Evolutionary conservation across 192 early-diverging fungal genomes (phyloP).

Genomic region (Lobulomyces angularis): DNA sequence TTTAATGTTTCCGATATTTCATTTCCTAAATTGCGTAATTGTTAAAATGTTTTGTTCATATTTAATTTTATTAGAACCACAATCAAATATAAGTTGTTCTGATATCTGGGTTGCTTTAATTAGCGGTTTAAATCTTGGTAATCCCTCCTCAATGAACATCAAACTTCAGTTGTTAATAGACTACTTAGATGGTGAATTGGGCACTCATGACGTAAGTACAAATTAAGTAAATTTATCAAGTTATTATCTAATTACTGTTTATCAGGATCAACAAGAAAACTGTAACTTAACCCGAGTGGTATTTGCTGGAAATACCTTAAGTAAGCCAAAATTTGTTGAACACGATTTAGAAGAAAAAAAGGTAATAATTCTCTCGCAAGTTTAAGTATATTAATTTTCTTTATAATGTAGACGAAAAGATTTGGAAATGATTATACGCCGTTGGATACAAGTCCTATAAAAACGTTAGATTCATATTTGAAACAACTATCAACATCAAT

Average conservation of each 20-base stretch:
- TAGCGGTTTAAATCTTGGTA: constrained; percentile 64
- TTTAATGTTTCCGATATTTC: constrained; percentile 81
- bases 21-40: constrained; percentile 39
- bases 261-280: constrained; percentile 5
- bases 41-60: constrained; percentile 1
- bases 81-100: constrained; percentile 18
- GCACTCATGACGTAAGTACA: constrained; percentile 25
- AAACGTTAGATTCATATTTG: constrained; percentile 52
- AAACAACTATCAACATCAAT: constrained; percentile 48
- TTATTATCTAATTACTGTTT: constrained; percentile 2
- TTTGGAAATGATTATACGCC: not conserved
- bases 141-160: constrained; percentile 29
- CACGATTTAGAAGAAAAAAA: constrained; percentile 23
- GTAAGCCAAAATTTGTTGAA: constrained; percentile 29
- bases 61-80: constrained; percentile 20
- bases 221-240: not conserved
- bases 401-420: constrained; percentile 12
- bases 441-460: constrained; percentile 31
- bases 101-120: constrained; percentile 60
- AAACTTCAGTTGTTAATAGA: constrained; percentile 64
- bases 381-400: constrained; percentile 34
- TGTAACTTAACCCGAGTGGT: constrained; percentile 59
- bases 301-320: constrained; percentile 61
- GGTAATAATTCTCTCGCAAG: constrained; percentile 23
- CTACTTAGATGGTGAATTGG: constrained; percentile 65